Conservation (phyloP, 179 eudicot species). For the Corrigiola litoralis region DNA sequence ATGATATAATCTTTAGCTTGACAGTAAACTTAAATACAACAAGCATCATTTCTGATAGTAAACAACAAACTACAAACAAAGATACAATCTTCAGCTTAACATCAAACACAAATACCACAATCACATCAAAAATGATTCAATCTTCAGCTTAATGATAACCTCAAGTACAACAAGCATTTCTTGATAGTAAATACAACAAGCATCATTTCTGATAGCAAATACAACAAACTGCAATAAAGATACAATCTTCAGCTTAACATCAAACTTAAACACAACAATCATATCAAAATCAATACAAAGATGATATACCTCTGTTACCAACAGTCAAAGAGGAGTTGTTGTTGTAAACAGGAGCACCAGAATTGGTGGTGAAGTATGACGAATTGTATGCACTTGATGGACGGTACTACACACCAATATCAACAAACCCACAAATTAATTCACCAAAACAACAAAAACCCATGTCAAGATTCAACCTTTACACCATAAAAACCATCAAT, state of each 20-base stretch:
- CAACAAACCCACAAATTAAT: neutral
- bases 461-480: neutral
- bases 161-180: too few species aligned
- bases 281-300: neutral
- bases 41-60: too few species aligned
- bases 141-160: too few species aligned
- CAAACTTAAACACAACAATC: neutral
- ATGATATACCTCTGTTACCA: constrained; percentile 63
- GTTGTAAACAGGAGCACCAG: constrained; percentile 93
- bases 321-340: constrained; percentile 84
- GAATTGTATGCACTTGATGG: constrained; percentile 82
- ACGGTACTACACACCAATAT: constrained; percentile 47
- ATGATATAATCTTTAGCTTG: too few species aligned
- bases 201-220: too few species aligned
- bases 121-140: too few species aligned
- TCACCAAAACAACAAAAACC: neutral
- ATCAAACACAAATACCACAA: too few species aligned
- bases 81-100: too few species aligned
- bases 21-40: too few species aligned
- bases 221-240: neutral
- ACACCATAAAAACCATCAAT: neutral
- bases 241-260: neutral
- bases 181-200: too few species aligned
- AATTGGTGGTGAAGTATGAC: constrained; percentile 71
- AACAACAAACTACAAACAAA: neutral